Conservation (phyloP, 108 stramenopile genomes). For the Discostella pseudostelligera region DNA sequence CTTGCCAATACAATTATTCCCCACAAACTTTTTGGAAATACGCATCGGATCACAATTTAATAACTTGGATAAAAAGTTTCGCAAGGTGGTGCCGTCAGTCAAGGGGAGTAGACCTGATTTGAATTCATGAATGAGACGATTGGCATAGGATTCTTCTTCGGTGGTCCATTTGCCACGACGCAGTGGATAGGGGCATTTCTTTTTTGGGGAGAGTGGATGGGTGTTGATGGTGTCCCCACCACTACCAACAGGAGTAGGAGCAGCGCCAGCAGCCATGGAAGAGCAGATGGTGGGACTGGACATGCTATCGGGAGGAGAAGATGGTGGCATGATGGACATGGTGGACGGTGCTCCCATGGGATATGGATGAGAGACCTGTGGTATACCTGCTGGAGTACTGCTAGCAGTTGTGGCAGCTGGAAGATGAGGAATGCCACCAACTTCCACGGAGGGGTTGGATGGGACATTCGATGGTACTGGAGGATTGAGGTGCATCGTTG, state of each 20-base stretch:
- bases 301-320: not conserved
- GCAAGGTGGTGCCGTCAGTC: slow-evolving; percentile 96
- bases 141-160: slow-evolving; percentile 96
- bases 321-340: not conserved
- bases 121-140: slow-evolving; percentile 91
- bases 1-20: slow-evolving; percentile 95
- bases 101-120: slow-evolving; percentile 89
- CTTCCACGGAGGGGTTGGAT: not conserved
- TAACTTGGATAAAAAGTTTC: slow-evolving; percentile 91
- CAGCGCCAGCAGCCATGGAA: not conserved
- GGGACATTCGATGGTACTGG: not conserved
- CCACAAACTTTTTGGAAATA: slow-evolving; percentile 99
- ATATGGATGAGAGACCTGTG: too few relatives aligned
- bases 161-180: slow-evolving; percentile 89
- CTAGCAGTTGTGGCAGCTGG: too few relatives aligned
- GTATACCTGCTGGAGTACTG: too few relatives aligned
- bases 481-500: too few relatives aligned
- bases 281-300: not conserved
- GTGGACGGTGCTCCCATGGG: not conserved
- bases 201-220: slow-evolving; percentile 19
- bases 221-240: not conserved
- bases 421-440: not conserved
- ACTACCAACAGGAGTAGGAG: slow-evolving; percentile 1
- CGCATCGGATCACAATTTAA: slow-evolving; percentile 99
- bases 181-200: slow-evolving; percentile 36